Conservation (phyloP, 2,329 filamentous ascomycete species). For the Pseudocercospora ulei region DNA sequence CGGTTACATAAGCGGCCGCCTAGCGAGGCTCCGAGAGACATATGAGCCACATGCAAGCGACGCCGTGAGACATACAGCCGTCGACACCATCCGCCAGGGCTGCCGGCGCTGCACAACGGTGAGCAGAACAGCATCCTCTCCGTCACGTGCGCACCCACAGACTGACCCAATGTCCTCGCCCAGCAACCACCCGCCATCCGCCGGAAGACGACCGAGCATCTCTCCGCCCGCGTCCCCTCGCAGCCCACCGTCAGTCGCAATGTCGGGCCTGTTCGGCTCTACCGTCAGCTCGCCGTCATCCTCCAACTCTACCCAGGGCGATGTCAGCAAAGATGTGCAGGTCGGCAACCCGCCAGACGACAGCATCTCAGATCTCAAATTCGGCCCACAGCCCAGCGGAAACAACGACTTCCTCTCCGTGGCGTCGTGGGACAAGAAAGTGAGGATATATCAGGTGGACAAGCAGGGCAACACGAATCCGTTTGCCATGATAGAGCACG, state of each 20-base stretch:
- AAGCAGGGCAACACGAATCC: constrained; percentile 67
- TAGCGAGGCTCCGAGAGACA: too few species aligned
- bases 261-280: constrained; percentile 42
- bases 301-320: constrained; percentile 66
- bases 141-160: constrained; percentile 63
- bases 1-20: too few species aligned
- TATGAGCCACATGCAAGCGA: too few species aligned
- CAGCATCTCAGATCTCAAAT: constrained; percentile 76
- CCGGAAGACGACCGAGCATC: constrained; percentile 3
- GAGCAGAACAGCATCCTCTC: too few species aligned
- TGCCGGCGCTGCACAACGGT: too few species aligned
- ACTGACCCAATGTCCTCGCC: constrained; percentile 33
- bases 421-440: constrained; percentile 94
- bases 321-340: constrained; percentile 79
- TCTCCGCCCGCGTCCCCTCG: not conserved
- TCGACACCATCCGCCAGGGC: too few species aligned
- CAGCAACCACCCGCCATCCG: constrained; percentile 8
- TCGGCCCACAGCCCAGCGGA: constrained; percentile 53
- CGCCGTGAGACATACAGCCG: too few species aligned
- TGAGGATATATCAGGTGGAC: constrained; percentile 89
- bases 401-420: constrained; percentile 68
- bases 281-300: constrained; percentile 44
- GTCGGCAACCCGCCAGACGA: constrained; percentile 73
- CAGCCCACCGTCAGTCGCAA: constrained; percentile 1
- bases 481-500: constrained; percentile 76